Evolutionary conservation across 2,329 filamentous ascomycete species (phyloP), one percentile per base, ranked within the genome.

Genomic region (Ceratocystis smalleyi): DNA sequence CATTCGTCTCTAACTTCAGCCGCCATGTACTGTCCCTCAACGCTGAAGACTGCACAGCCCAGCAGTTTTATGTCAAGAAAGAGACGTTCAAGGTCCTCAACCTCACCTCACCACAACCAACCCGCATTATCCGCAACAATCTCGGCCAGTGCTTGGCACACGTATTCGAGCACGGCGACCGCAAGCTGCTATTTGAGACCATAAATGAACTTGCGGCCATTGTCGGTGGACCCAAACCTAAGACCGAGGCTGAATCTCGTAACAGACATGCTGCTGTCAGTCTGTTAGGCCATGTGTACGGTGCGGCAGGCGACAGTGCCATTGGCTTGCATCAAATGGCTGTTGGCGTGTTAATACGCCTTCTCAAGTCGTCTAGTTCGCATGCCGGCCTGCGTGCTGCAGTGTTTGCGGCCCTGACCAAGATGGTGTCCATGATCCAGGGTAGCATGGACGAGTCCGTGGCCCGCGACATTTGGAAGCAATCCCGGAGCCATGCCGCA

Each of bases 61-160:
- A 96, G 76, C 94, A 99, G 75, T 85, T 91, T 70, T 89, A 89
- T 73, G 81, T 99, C 70, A 96, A 96, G 76, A 91, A 89, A 73
- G 91, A 97, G 79, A 81, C 96, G 69, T 89, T 97, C 74, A 90
- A 96, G 75, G 87, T 99, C 73, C 82, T 99, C 73, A 91, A 86
- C 71, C 83, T 99, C 47, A 73, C 84, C 60, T 83, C 89, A 55
- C 92, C 92, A 64, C 82, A 88, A 59, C 90, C 92, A 45, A 92
- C 90, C 51, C 83, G 94, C 72, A 88, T 96, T 49, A 87, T 96
- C 72, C 84, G 94, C 70, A 94, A 92, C 75, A 95, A 92, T 72
- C 74, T 97, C 43, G 92, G 91, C 59, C 83, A 84, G 74, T 92
- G 90, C 70, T 86, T 96, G 69, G 86, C 86, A 51, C 85, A 87